Evolutionary conservation across 1,139 yeast species (phyloP).

Genomic region (Hyphopichia wangnamkhiaoensis): DNA sequence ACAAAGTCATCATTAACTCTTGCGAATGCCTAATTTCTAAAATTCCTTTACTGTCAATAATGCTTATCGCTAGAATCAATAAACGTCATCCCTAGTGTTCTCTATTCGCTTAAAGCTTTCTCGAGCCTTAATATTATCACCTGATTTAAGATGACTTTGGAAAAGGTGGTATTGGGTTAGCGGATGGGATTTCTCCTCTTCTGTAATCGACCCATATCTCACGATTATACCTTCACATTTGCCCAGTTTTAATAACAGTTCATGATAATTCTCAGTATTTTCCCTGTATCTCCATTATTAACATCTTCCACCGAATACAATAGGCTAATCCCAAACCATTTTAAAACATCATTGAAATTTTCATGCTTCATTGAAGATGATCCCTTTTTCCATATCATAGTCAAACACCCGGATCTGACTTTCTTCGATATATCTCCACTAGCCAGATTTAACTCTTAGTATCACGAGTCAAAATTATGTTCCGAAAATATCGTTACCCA

Average conservation of each 20-base stretch:
- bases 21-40: constrained; percentile 12
- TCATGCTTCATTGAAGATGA: constrained; percentile 17
- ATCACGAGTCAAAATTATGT: no score
- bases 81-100: constrained; percentile 8
- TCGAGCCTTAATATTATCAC: constrained; percentile 11
- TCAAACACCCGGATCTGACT: constrained; percentile 20
- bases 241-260: constrained; percentile 16
- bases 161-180: constrained; percentile 26
- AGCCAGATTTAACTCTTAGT: no score
- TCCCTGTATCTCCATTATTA: constrained; percentile 19
- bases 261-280: constrained; percentile 25
- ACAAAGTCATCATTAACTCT: no score
- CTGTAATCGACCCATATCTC: constrained; percentile 1
- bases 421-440: constrained; percentile 5
- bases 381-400: constrained; percentile 33
- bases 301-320: constrained; percentile 14
- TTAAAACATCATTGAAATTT: constrained; percentile 14
- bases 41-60: constrained; percentile 7
- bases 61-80: constrained; percentile 17
- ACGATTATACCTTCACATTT: constrained; percentile 13
- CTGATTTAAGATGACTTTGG: constrained; percentile 13
- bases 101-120: constrained; percentile 10
- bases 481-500: not conserved
- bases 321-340: constrained; percentile 24
- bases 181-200: constrained; percentile 13